Base-by-base conservation (phyloP, 2,329 filamentous ascomycete species). In the Fusarium xylarioides region DNA sequence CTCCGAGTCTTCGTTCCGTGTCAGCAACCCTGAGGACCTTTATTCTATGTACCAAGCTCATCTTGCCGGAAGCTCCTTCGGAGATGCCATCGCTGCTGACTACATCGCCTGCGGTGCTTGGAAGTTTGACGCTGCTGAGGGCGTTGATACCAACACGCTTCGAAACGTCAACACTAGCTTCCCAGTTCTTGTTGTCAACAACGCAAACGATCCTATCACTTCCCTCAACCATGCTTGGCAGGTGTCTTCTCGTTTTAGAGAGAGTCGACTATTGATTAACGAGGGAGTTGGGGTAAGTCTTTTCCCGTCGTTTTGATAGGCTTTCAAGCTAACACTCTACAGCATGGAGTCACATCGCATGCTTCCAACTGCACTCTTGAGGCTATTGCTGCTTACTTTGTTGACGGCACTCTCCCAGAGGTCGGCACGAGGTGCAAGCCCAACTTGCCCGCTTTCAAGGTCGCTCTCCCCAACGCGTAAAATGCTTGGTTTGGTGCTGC, bases 231-330 rank as follows among this genome's bases (percentile, higher is more conserved):
- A 66, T 16, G 75, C 75, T 1, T 77, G 66, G 52, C 57, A 77
- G 14, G 66, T 67, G 0, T 68, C 75, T 28, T 56, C 71, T 16
- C 40, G 68, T 3, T 76, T 77, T 4, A 74, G 58, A 18, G 63
- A 60, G 0, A 77, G 75, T 21, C 44, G 74, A 2, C 38, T 77
- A 5, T 32, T 77, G 60, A 55, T 77, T 0, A 72, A 77, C 11
- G 73, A 70, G n/a, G 75, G 75, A 4, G 57, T 73, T 16, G 75
- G 75, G 1, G 75, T 77, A 65, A 71, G 75, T 68, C 8, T 52
- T 11, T 4, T 4, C 4, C 21, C 12, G 7, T 28, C 8, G 1
- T 11, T 11, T 18, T 7, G 12, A 5, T 4, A 15, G 4, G 1
- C 10, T 5, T 9, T 7, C 7, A 1, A 11, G 21, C 67, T 74